These are phyloP conservation scores for Corylus avellana DNA, from an alignment of 306 rosid species.

Conservation along the genomic window DNA sequence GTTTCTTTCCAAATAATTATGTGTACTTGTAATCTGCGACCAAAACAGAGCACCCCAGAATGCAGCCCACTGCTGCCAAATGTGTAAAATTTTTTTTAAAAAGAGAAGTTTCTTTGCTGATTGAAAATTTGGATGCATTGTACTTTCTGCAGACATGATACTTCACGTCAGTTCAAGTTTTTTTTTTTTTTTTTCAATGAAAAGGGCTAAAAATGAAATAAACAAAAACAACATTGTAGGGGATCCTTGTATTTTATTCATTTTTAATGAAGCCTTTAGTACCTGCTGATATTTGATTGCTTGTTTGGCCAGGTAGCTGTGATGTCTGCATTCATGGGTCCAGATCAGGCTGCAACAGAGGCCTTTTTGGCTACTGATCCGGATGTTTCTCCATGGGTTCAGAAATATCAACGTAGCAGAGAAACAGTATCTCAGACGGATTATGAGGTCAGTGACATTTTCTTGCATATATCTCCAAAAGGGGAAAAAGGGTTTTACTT, in stretches of 20 bases:
- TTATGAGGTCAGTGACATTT: constrained; percentile 60
- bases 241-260: neutral
- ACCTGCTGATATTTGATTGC: constrained; percentile 1
- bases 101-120: neutral
- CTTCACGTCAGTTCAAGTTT: neutral
- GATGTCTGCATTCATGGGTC: constrained; percentile 86
- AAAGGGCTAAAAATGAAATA: neutral
- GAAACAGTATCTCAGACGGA: constrained; percentile 94
- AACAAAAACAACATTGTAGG: neutral
- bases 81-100: neutral
- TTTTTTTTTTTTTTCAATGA: neutral
- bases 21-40: neutral
- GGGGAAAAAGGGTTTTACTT: constrained; percentile 2
- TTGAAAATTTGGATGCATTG: neutral
- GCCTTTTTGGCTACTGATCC: constrained; percentile 73
- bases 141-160: neutral
- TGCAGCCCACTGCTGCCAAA: neutral
- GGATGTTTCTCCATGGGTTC: constrained; percentile 85
- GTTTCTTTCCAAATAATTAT: neutral
- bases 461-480: neutral
- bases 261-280: neutral
- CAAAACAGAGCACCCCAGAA: neutral
- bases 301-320: constrained; percentile 72
- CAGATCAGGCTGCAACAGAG: constrained; percentile 82
- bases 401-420: constrained; percentile 87